phyloP scores from a whole-genome alignment of 2,329 filamentous ascomycete genomes.

The Parafenestella ontariensis region DNA sequence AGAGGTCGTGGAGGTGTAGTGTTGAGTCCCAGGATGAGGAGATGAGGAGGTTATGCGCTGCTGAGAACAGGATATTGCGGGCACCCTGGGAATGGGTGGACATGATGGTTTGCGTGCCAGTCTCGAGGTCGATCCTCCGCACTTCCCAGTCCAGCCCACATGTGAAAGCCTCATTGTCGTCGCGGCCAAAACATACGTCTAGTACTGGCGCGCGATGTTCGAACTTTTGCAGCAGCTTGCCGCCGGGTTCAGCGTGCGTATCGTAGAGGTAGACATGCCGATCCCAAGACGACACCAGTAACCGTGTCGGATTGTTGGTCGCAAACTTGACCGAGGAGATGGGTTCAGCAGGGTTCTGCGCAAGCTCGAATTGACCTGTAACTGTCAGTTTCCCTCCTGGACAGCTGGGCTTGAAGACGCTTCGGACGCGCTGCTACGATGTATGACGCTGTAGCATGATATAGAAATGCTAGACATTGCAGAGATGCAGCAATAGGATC shows the following conservation, averaged over 20 bases:
- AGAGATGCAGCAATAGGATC: neutral
- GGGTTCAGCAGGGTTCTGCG: slow-evolving; percentile 82
- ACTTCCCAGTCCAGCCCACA: slow-evolving; percentile 89
- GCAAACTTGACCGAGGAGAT: slow-evolving; percentile 89
- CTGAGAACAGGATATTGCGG: slow-evolving; percentile 82
- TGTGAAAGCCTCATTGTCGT: slow-evolving; percentile 83
- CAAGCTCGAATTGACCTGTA: slow-evolving; percentile 75
- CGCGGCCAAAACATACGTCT: slow-evolving; percentile 87
- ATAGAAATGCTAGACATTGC: neutral
- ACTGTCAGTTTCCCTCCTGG: slow-evolving; percentile 4
- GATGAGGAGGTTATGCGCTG: slow-evolving; percentile 76
- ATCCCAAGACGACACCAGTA: slow-evolving; percentile 96
- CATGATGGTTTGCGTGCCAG: slow-evolving; percentile 74
- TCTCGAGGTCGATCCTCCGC: slow-evolving; percentile 76
- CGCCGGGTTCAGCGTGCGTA: slow-evolving; percentile 65
- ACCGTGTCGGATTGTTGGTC: slow-evolving; percentile 72
- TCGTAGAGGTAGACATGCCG: slow-evolving; percentile 91
- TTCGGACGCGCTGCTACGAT: neutral
- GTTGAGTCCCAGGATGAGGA: slow-evolving; percentile 95
- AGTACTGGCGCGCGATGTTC: slow-evolving; percentile 86
- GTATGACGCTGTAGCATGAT: neutral
- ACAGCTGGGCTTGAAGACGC: neutral
- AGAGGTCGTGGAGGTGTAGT: slow-evolving; percentile 80
- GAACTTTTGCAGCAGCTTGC: slow-evolving; percentile 73
- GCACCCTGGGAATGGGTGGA: slow-evolving; percentile 82